Base-by-base conservation (phyloP, 208 protist species). In the Leishmania tropica region DNA sequence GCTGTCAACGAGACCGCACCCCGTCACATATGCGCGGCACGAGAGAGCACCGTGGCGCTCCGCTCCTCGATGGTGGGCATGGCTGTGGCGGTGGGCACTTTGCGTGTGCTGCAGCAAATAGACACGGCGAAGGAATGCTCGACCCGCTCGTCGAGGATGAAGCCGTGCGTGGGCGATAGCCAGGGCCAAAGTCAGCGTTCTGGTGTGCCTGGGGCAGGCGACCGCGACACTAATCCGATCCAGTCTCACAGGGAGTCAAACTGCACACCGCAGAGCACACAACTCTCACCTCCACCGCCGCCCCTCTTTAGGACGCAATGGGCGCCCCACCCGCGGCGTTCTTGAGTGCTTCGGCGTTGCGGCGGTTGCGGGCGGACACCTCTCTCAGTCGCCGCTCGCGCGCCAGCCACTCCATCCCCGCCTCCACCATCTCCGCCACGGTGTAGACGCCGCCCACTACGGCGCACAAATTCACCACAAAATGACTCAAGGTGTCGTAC, bases 361-460 rank as follows among this genome's bases (percentile, higher is more conserved):
- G 62, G 37, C 53, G 71, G 76, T 85, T 81, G 45, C 13, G 51
- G 64, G 65, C 72, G 0, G 64, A 62, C 1, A 35, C 74, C 68
- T 84, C 79, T 13, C 75, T 58, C 48, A 71, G 78, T 3, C 77
- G 75, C 6, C 76, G 79, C 58, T 76, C 47, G 47, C 80, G 77
- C 31, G 74, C 81, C 3, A 86, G 10, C 47, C 72, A 72, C 56
- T 84, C 84, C 54, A 88, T n/a, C 17, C 60, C 72, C 6, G 75
- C 74, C 62, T 91, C 85, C 28, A 94, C 7, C 53, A 94, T 84
- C 40, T 87, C 77, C 5, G 87, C 83, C 8, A 94, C 91, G 0
- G 85, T 90, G 78, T 89, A 92, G 31, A 94, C 89, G 15, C 91
- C 91, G 47, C 88, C 91, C 19, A 82, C 73, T 2, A 94, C 86